Evolutionary conservation across 2,329 filamentous ascomycete species (phyloP), one percentile per base, ranked within the genome.

Genomic region (Fusarium pseudograminearum): DNA sequence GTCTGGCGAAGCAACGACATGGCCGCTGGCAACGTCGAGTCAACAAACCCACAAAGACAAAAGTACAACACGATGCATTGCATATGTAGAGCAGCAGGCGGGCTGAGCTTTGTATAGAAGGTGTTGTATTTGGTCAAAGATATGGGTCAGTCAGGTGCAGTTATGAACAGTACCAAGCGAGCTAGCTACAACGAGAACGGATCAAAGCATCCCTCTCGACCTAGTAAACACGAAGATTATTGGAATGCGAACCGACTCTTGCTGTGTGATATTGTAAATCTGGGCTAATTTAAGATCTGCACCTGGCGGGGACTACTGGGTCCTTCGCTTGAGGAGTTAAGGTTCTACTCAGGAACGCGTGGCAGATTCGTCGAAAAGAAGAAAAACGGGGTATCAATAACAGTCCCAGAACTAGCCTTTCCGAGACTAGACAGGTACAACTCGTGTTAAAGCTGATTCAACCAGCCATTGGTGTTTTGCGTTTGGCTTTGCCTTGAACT

Each of bases 201-300:
- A 63, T 46, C 31, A 63, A 20, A 52, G 58, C 47, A 69, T 67
- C 48, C 58, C 50, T 40, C 71, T 67, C 22, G 28, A 53, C 44
- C 55, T 73, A 61, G 70, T 75, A 55, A 75, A 73, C 70, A 72
- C 41, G 51, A 75, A 57, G 58, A 72, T 59, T 75, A 74, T 70
- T 75, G 73, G 71, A 75, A 75, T 72, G 71, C 24, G 31, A 45
- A 36, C 16, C 28, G 48, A 61, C 53, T 48, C 30, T 60, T 51
- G 38, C 26, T 40, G 33, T 38, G 44, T 59, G 24, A 28, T 8
- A 41, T 34, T 57, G 52, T 54, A 24, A 57, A 42, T 34, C 31
- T 34, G 36, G 20, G 20, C 42, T 61, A 66, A 45, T 61, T 42
- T 42, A 55, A 46, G 64, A 68, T 65, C 51, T 55, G 40, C 53